A percentile compares a stretch with the other conserved stretches of the same genome.
These are phyloP conservation scores for Angomonas ambiguus DNA, from an alignment of 208 protist species.

Conservation along the genomic window DNA sequence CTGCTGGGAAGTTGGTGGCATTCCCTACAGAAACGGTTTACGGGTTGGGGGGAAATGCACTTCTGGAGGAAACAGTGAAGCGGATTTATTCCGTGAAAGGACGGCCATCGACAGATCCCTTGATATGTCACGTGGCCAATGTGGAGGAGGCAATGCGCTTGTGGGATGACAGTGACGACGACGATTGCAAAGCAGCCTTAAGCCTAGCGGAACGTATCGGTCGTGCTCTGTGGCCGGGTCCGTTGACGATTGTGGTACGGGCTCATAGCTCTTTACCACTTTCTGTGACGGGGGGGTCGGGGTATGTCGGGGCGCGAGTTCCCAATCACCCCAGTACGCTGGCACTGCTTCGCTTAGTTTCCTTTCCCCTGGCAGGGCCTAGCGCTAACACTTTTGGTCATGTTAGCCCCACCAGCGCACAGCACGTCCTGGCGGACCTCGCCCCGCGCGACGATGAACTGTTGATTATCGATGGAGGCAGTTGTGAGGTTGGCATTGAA, in stretches of 20 bases:
- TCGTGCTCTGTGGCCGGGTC: constrained; percentile 87
- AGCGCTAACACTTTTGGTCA: constrained; percentile 93
- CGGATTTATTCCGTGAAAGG: constrained; percentile 96
- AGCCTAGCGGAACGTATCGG: constrained; percentile 62
- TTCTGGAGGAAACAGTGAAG: constrained; percentile 69
- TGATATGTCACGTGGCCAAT: constrained; percentile 94
- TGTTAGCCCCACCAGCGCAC: constrained; percentile 85
- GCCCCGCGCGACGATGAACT: constrained; percentile 62
- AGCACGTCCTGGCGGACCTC: constrained; percentile 91
- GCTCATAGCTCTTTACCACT: constrained; percentile 54
- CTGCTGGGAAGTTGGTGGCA: constrained; percentile 82
- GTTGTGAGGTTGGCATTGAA: constrained; percentile 89
- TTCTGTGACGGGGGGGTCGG: constrained; percentile 81
- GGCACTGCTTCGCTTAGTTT: constrained; percentile 51
- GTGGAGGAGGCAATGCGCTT: constrained; percentile 57
- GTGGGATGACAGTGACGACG: constrained; percentile 50
- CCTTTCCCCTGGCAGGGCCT: constrained; percentile 86
- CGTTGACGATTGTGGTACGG: constrained; percentile 87
- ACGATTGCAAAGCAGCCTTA: constrained; percentile 18
- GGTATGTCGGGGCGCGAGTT: constrained; percentile 85
- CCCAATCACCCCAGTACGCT: constrained; percentile 71
- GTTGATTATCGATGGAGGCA: constrained; percentile 84
- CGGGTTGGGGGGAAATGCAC: constrained; percentile 95
- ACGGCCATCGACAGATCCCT: constrained; percentile 91
- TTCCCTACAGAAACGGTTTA: constrained; percentile 99